Conservation (phyloP, 2,329 filamentous ascomycete genomes). For the Phoma sp. region DNA sequence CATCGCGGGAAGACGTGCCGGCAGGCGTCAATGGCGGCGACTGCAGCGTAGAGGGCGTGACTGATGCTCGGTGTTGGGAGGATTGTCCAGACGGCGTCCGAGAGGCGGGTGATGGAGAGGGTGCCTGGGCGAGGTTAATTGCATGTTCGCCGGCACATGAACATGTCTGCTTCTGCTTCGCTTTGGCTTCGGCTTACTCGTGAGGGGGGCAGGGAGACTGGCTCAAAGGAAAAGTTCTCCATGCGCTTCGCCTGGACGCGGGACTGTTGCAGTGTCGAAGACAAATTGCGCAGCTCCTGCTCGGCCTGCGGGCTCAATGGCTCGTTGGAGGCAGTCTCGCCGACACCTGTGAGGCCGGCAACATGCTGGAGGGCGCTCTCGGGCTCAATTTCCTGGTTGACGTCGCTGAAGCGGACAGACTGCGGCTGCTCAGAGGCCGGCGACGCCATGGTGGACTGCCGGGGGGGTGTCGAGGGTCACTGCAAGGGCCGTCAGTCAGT, state of each 20-base stretch:
- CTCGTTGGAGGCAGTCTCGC: conserved; percentile 29
- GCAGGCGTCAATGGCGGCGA: conserved; percentile 90
- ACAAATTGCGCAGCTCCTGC: conserved; percentile 74
- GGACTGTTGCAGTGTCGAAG: conserved; percentile 73
- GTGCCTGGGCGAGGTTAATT: conserved; percentile 48
- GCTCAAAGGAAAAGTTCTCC: conserved; percentile 87
- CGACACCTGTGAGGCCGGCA: conserved; percentile 36
- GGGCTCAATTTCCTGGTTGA: conserved; percentile 49
- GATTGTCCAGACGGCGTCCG: conserved; percentile 62
- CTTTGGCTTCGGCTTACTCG: conserved; percentile 61
- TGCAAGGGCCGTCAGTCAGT: conserved; percentile 14
- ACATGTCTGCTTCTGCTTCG: conserved; percentile 44
- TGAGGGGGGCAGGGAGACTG: conserved; percentile 84
- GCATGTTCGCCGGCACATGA: conserved; percentile 4
- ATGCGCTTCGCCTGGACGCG: conserved; percentile 82
- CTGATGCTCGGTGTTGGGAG: conserved; percentile 52
- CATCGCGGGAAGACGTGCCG: conserved; percentile 70
- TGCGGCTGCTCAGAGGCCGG: conserved; percentile 33
- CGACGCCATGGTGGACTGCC: conserved; percentile 35
- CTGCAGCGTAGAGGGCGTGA: conserved; percentile 72
- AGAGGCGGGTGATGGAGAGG: conserved; percentile 55
- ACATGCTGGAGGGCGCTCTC: conserved; percentile 40
- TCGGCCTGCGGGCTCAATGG: conserved; percentile 53
- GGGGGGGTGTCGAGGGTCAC: conserved; percentile 10
- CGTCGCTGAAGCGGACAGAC: conserved; percentile 50